Percentiles rank a stretch among this genome's conserved stretches.
phyloP scores from a whole-genome alignment of 2,329 filamentous ascomycete species.

The Ceratocystis variospora region DNA sequence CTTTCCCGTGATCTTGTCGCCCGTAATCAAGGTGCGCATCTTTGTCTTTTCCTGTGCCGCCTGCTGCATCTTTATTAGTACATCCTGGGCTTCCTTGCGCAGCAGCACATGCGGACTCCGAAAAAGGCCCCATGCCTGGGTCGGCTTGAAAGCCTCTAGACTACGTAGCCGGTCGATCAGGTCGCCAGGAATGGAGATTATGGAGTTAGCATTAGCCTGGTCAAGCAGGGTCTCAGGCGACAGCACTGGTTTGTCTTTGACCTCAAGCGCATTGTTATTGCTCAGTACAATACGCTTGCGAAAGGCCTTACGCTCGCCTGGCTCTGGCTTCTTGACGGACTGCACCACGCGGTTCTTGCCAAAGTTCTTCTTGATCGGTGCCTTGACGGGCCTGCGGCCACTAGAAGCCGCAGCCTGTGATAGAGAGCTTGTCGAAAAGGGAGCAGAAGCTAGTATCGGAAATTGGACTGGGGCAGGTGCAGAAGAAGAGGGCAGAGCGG shows the following conservation, averaged over 20 bases:
- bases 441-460: conserved; percentile 24
- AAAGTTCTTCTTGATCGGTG: conserved; percentile 36
- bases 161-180: conserved; percentile 68
- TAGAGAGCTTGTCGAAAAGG: conserved; percentile 31
- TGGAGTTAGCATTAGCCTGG: conserved; percentile 44
- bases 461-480: neutral
- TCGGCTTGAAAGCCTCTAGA: conserved; percentile 81
- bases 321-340: conserved; percentile 37
- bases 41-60: conserved; percentile 38
- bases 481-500: conserved; percentile 22
- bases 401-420: conserved; percentile 22
- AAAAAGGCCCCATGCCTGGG: conserved; percentile 80
- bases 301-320: conserved; percentile 74
- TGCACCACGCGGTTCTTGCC: conserved; percentile 35
- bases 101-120: conserved; percentile 66
- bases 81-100: conserved; percentile 59
- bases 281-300: conserved; percentile 82
- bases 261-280: conserved; percentile 81
- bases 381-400: conserved; percentile 23
- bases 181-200: conserved; percentile 54
- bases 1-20: conserved; percentile 67
- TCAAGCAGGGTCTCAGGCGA: conserved; percentile 40
- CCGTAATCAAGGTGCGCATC: conserved; percentile 54
- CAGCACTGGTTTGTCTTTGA: conserved; percentile 53
- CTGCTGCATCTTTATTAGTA: conserved; percentile 50